Base-by-base conservation (phyloP, 257 asterid species). In the Knoxia roxburghii region DNA sequence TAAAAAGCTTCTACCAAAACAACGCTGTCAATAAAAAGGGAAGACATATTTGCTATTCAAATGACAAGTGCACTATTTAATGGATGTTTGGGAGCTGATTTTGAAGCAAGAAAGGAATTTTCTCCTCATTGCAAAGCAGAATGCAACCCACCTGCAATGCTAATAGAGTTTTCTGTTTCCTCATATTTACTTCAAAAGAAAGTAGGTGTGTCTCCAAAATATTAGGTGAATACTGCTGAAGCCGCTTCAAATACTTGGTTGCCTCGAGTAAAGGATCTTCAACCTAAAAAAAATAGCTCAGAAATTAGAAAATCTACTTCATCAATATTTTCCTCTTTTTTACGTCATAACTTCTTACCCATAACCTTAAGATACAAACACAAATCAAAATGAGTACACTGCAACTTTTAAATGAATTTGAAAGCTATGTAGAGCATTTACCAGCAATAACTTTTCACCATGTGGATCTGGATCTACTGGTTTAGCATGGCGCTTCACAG, bases 191-290 rank as follows among this genome's bases (percentile, higher is more conserved):
- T 90, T 90, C 96, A 71, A 90, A 94, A 53, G 96, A 88, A 54
- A 90, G 86, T 58, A 88, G 74, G 78, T 94, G 97, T 12, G 99
- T 90, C 80, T 87, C 95, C 73, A 88, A 75, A 73, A 71, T 79
- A 70, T 94, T 87, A 70, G 95, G 78, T 56, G 99, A 94, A 69
- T 94, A 95, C 78, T 85, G 85, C 86, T 90, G 97, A 55, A 90
- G 97, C 56, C 87, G 90, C 85, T 88, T 90, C 88, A 88, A 82
- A 85, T 86, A 90, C 83, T 87, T 94, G 11, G 99, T 90, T 64
- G 97, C 97, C 84, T 94, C 97, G 41, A 66, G 68, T 79, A 94
- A 63, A 64, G 97, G 95, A 79, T 88, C 96, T 80, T 94, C 99
- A 68, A 94, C 94, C 99, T 94, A 80, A 73, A 79, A 66, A 43